These are phyloP conservation scores for Coemansia guatemalensis DNA, from an alignment of 192 early-diverging fungal genomes.

Conservation along the genomic window DNA sequence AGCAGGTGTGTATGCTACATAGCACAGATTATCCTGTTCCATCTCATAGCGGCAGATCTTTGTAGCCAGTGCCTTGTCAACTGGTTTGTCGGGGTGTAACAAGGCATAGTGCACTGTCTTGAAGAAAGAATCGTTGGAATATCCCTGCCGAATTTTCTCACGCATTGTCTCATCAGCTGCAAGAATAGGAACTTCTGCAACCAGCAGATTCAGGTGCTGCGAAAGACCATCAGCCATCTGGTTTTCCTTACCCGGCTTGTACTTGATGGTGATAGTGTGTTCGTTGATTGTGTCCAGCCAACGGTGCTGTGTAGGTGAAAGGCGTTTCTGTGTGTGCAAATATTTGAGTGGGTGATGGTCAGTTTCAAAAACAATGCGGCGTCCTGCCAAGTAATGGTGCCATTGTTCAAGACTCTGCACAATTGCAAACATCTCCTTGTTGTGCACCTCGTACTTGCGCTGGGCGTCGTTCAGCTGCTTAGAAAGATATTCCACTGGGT, in stretches of 20 bases:
- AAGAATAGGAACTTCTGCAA: neutral
- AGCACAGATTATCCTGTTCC: neutral
- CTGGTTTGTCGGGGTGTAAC: neutral
- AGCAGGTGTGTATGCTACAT: neutral
- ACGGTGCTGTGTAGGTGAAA: neutral
- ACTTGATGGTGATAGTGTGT: too few relatives aligned
- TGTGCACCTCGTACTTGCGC: too few relatives aligned
- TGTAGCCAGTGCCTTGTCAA: neutral
- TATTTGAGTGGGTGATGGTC: neutral
- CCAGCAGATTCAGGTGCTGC: too few relatives aligned
- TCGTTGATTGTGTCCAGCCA: neutral
- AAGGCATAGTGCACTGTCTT: conserved; percentile 3
- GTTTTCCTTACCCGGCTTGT: too few relatives aligned
- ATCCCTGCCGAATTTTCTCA: neutral
- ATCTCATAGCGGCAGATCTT: neutral
- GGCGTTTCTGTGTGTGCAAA: neutral
- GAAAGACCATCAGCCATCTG: too few relatives aligned
- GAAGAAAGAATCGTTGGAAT: neutral
- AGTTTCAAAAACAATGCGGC: neutral
- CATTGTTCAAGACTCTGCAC: too few relatives aligned
- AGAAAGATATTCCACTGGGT: too few relatives aligned
- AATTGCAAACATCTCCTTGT: too few relatives aligned
- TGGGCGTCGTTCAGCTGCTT: too few relatives aligned
- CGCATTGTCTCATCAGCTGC: neutral
- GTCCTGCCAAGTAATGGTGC: neutral